Evolutionary conservation across 306 rosid species (phyloP).

Genomic region (Quillaja saponaria): DNA sequence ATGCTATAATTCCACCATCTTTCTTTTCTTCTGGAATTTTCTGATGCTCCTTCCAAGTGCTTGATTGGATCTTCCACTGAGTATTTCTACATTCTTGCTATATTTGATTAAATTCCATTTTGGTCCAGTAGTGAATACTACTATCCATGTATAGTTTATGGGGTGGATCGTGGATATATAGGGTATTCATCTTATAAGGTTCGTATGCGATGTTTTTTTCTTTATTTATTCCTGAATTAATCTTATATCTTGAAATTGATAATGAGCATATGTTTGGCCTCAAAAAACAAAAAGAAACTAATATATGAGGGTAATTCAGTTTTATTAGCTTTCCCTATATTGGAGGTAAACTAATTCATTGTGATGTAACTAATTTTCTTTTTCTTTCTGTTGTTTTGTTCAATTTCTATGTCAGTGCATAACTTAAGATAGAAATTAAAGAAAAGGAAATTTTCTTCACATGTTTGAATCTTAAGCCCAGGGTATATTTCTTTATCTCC

Average conservation of each 20-base stretch:
- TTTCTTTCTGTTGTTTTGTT: too few species aligned
- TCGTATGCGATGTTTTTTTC: constrained; percentile 18
- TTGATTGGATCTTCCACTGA: not conserved
- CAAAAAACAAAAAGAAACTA: not conserved
- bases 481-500: not conserved
- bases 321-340: too few species aligned
- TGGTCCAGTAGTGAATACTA: not conserved
- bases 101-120: not conserved
- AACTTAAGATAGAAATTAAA: too few species aligned
- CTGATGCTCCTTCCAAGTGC: too few species aligned
- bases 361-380: too few species aligned
- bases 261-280: not conserved
- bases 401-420: too few species aligned
- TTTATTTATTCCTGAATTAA: constrained; percentile 3
- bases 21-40: too few species aligned
- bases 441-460: too few species aligned
- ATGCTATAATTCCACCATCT: not conserved
- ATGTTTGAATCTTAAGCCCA: too few species aligned
- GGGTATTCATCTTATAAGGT: constrained; percentile 15
- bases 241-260: too few species aligned
- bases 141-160: not conserved
- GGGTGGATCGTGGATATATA: not conserved
- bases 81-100: not conserved
- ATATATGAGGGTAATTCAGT: too few species aligned
- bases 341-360: too few species aligned